Evolutionary conservation across 164 flowering plant genomes (phyloP).

Genomic region (Sextonia rubra): DNA sequence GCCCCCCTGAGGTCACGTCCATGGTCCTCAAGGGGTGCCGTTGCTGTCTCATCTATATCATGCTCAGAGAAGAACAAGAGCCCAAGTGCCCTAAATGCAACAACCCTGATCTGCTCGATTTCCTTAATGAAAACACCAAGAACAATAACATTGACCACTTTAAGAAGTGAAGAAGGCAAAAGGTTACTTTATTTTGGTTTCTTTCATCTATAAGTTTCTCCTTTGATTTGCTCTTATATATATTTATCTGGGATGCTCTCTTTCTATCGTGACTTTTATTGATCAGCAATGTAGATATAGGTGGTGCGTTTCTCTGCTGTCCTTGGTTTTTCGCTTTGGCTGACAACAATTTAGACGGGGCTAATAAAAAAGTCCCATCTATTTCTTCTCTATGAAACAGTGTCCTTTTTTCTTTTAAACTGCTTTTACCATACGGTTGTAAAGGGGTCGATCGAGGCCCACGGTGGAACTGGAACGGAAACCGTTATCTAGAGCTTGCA

Average conservation of each 20-base stretch:
- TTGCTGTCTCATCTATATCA: conserved; percentile 78
- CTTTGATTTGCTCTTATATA: neutral
- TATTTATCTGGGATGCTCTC: neutral
- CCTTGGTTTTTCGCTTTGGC: neutral
- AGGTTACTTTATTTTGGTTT: neutral
- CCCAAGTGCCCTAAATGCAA: conserved; percentile 86
- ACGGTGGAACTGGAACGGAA: too few species aligned
- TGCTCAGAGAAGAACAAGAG: conserved; percentile 56
- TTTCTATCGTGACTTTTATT: neutral
- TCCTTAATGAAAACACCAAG: conserved; percentile 30
- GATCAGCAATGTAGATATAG: neutral
- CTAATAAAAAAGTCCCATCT: conserved; percentile 9
- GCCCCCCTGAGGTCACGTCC: conserved; percentile 60
- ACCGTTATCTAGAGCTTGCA: too few species aligned
- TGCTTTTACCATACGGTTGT: too few species aligned
- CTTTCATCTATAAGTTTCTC: neutral
- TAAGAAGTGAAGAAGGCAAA: conserved; percentile 3
- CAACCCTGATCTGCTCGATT: conserved; percentile 74
- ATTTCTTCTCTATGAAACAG: conserved; percentile 3
- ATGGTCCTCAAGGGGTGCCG: conserved; percentile 89
- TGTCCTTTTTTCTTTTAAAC: neutral
- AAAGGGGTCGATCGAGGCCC: too few species aligned
- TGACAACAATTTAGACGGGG: conserved; percentile 9
- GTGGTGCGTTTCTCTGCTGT: neutral
- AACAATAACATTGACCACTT: conserved; percentile 1